Percentiles rank a stretch among this genome's conserved stretches.
phyloP scores from a whole-genome alignment of 345 rosid genomes.

The Geranium brycei region DNA sequence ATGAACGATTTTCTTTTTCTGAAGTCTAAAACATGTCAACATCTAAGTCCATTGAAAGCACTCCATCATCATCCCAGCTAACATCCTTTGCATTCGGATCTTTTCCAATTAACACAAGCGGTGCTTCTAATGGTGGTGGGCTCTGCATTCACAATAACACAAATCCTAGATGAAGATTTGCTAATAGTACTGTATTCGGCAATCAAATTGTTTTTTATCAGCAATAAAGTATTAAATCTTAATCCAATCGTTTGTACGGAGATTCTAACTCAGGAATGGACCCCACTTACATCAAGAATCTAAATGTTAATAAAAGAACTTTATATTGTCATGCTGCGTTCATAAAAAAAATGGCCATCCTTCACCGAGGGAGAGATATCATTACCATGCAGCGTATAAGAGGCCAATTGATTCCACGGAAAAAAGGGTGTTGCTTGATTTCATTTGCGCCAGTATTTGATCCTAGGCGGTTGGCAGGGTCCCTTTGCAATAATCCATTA shows the following conservation, averaged over 20 bases:
- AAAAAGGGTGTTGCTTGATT: constrained; percentile 83
- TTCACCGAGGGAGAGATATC: not conserved
- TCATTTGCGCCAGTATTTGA: constrained; percentile 68
- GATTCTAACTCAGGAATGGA: too few relatives aligned
- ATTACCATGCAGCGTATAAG: constrained; percentile 82
- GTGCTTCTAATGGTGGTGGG: constrained; percentile 67
- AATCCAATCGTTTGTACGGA: too few relatives aligned
- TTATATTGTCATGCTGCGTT: too few relatives aligned
- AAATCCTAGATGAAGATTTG: too few relatives aligned
- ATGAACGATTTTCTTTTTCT: not conserved
- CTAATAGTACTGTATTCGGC: too few relatives aligned
- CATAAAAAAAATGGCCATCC: too few relatives aligned
- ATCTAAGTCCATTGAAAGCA: constrained; percentile 54
- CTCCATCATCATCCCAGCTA: constrained; percentile 84
- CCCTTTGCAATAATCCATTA: constrained; percentile 52
- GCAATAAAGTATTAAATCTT: too few relatives aligned
- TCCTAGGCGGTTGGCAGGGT: constrained; percentile 67
- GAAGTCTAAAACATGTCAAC: constrained; percentile 38
- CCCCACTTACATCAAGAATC: too few relatives aligned
- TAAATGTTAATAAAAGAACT: too few relatives aligned
- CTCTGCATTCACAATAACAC: constrained; percentile 26
- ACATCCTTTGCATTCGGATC: constrained; percentile 51
- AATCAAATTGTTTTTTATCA: too few relatives aligned
- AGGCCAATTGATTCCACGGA: constrained; percentile 85
- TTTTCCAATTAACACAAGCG: constrained; percentile 37